These are phyloP conservation scores for Sugiyamaella japonica DNA, from an alignment of 1,139 yeast genomes.

Conservation along the genomic window DNA sequence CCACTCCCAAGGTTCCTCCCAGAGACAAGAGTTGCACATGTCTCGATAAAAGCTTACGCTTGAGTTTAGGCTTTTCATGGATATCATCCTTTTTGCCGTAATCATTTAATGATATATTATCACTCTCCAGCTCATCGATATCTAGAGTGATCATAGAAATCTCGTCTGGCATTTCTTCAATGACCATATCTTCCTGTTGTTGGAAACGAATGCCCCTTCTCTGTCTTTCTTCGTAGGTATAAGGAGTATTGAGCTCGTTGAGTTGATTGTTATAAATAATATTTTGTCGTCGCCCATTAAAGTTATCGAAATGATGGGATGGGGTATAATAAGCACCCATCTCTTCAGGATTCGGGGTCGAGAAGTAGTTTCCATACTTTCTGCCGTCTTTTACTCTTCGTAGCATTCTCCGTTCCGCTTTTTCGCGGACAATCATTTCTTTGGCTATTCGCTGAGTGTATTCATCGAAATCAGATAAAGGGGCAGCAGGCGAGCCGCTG, in stretches of 20 bases:
- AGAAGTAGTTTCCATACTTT: constrained; percentile 34
- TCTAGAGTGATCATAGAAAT: constrained; percentile 31
- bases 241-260: constrained; percentile 30
- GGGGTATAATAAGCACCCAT: constrained; percentile 25
- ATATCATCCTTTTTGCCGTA: constrained; percentile 12
- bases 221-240: constrained; percentile 28
- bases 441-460: constrained; percentile 42
- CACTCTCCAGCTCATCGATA: constrained; percentile 32
- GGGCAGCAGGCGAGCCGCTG: constrained; percentile 14
- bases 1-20: constrained; percentile 86
- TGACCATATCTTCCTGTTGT: constrained; percentile 16
- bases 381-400: constrained; percentile 28
- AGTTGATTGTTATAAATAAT: constrained; percentile 33
- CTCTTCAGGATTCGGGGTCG: constrained; percentile 21
- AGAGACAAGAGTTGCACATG: constrained; percentile 81
- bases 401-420: constrained; percentile 28
- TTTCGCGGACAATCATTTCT: constrained; percentile 40
- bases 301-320: constrained; percentile 34
- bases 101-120: constrained; percentile 23
- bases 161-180: constrained; percentile 22
- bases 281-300: constrained; percentile 36
- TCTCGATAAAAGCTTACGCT: constrained; percentile 63
- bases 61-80: constrained; percentile 24
- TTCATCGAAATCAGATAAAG: constrained; percentile 42
- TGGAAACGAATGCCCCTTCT: constrained; percentile 17